phyloP scores from a whole-genome alignment of 2,329 filamentous ascomycete genomes.

The Fusarium longipes region DNA sequence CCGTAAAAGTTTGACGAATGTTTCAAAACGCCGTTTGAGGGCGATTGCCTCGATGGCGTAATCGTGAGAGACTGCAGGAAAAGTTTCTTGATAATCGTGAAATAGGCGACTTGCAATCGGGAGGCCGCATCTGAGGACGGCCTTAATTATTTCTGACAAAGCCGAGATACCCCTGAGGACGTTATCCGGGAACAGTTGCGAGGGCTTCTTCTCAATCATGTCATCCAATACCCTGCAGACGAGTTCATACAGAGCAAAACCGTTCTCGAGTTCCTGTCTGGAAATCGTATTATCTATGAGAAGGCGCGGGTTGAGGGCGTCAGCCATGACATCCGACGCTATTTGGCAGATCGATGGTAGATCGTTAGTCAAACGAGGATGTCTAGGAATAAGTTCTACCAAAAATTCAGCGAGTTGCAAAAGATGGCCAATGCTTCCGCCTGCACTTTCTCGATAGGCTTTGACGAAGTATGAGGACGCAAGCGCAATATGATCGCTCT shows the following conservation, averaged over 20 bases:
- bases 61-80: conserved; percentile 53
- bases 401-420: conserved; percentile 57
- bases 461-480: conserved; percentile 52
- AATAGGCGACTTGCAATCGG: conserved; percentile 50
- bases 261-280: conserved; percentile 53
- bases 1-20: conserved; percentile 77
- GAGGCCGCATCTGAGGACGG: conserved; percentile 54
- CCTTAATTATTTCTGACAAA: conserved; percentile 59
- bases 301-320: conserved; percentile 43
- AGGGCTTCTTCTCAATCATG: conserved; percentile 67
- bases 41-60: conserved; percentile 63
- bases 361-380: conserved; percentile 61
- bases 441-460: conserved; percentile 56
- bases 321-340: conserved; percentile 49
- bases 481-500: conserved; percentile 26
- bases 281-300: conserved; percentile 40
- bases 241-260: conserved; percentile 57
- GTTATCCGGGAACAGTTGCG: conserved; percentile 60
- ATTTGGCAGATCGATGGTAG: conserved; percentile 54
- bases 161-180: conserved; percentile 53
- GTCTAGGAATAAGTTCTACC: conserved; percentile 54
- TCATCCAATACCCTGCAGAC: conserved; percentile 57
- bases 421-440: conserved; percentile 58
- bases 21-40: conserved; percentile 75
- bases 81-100: conserved; percentile 40